Evolutionary conservation across 306 rosid genomes (phyloP).

Genomic region (Ormosia emarginata): DNA sequence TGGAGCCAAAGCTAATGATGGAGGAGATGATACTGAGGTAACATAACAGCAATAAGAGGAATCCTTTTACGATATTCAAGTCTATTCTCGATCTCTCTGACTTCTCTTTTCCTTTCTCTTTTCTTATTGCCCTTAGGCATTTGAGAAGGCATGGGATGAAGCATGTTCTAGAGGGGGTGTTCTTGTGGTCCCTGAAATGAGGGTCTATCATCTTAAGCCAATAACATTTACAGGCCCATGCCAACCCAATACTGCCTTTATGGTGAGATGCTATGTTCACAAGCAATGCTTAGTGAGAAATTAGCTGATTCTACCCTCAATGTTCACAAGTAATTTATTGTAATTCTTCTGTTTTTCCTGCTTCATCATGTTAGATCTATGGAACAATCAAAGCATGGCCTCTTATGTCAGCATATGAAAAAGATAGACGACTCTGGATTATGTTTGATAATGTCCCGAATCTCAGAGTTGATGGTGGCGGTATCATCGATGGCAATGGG

Average conservation of each 20-base stretch:
- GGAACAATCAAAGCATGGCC: constrained; percentile 79
- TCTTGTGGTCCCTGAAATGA: constrained; percentile 49
- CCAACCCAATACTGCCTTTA: constrained; percentile 36
- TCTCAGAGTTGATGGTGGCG: constrained; percentile 61
- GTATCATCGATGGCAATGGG: constrained; percentile 78
- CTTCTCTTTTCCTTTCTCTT: not conserved
- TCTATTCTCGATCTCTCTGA: not conserved
- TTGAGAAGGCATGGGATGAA: constrained; percentile 57
- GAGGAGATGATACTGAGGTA: constrained; percentile 59
- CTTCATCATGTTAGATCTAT: constrained; percentile 37
- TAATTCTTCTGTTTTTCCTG: not conserved
- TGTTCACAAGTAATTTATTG: not conserved
- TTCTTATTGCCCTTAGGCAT: constrained; percentile 39
- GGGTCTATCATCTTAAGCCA: constrained; percentile 54
- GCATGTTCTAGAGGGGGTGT: constrained; percentile 48
- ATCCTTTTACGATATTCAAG: not conserved
- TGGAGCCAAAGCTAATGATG: constrained; percentile 56
- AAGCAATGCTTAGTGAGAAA: not conserved
- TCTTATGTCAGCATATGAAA: constrained; percentile 34
- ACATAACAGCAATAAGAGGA: not conserved
- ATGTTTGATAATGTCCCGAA: constrained; percentile 35
- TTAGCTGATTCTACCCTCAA: not conserved
- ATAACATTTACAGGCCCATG: constrained; percentile 77
- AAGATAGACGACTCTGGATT: constrained; percentile 49
- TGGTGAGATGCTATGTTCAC: constrained; percentile 36